Evolutionary conservation across 106 monocot genomes (phyloP), one percentile per base, ranked within the genome.

Genomic region (Dioscorea dumetorum): DNA sequence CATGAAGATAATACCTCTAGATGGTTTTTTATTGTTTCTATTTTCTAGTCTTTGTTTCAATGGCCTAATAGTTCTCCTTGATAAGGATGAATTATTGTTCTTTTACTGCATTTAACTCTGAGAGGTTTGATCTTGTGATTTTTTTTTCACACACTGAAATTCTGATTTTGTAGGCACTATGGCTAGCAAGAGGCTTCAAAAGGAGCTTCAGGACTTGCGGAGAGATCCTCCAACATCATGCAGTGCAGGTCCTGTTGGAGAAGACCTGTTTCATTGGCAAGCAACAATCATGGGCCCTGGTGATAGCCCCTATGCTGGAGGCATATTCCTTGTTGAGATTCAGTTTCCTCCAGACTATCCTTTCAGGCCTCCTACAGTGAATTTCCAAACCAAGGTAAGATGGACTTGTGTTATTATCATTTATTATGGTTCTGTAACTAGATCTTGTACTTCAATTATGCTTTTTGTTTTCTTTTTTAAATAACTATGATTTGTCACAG

Each of bases 241-340:
- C 65, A 68, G 68, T 52, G 51, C 54, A 54, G 68, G 32, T 56
- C 68, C 68, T 53, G 65, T 49, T 66, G 65, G 65, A 19, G 65
- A 66, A 50, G 65, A 66, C 49, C 20, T 66, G 49, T 66, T 66
- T 49, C 65, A 66, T 21, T 66, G 65, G 65, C 49, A 66, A 48
- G 65, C 65, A 2, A 49, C 65, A 49, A 66, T 66, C 41, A 66
- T 66, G 65, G 65, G 65, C n/a, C 65, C 65, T 16, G 8, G 49
- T 9, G 65, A 66, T 12, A 66, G 65, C 48, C 65, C 65, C 20
- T 66, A 66, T 20, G 48, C 65, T 20, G 65, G 65, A 49, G 65
- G 65, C 0, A 49, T 66, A 18, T 66, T 66, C 65, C 49, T 66
- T 41, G 41, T 66, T 48, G 49, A n/a, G 41, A 66, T 66, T 21